Conservation (phyloP, 148 eudicot genomes). For the Chenopodium suecicum region DNA sequence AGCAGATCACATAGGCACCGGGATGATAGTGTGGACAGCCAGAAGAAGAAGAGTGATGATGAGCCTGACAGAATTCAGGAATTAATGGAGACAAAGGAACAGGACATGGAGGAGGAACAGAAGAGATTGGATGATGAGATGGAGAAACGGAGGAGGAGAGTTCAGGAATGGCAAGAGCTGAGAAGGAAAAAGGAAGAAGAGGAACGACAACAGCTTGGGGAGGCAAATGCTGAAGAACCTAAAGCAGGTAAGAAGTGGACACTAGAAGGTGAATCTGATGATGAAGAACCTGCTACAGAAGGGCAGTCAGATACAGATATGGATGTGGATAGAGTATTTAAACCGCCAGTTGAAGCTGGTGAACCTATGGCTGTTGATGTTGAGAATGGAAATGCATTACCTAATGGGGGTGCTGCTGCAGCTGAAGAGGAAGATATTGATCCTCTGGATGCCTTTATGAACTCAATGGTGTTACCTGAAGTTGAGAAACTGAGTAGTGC, state of each 20-base stretch:
- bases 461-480: constrained; percentile 73
- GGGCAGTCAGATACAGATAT: constrained; percentile 42
- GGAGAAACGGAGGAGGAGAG: constrained; percentile 88
- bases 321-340: constrained; percentile 45
- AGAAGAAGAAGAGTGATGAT: constrained; percentile 43
- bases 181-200: constrained; percentile 75
- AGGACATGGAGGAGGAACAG: constrained; percentile 77
- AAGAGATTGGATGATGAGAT: constrained; percentile 79
- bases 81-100: constrained; percentile 53
- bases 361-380: constrained; percentile 48
- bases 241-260: constrained; percentile 79
- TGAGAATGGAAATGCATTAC: constrained; percentile 33
- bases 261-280: constrained; percentile 82
- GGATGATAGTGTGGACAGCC: constrained; percentile 53
- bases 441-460: constrained; percentile 85
- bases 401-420: constrained; percentile 27
- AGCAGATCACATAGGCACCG: constrained; percentile 48
- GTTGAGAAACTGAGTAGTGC: constrained; percentile 54
- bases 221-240: constrained; percentile 40
- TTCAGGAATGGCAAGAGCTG: constrained; percentile 85
- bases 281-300: constrained; percentile 57
- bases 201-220: constrained; percentile 55
- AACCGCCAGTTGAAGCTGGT: constrained; percentile 34
- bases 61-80: constrained; percentile 33
- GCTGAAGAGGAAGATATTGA: constrained; percentile 73